These are phyloP conservation scores for Penicillium brasilianum DNA, from an alignment of 2,329 filamentous ascomycete genomes.

Conservation along the genomic window DNA sequence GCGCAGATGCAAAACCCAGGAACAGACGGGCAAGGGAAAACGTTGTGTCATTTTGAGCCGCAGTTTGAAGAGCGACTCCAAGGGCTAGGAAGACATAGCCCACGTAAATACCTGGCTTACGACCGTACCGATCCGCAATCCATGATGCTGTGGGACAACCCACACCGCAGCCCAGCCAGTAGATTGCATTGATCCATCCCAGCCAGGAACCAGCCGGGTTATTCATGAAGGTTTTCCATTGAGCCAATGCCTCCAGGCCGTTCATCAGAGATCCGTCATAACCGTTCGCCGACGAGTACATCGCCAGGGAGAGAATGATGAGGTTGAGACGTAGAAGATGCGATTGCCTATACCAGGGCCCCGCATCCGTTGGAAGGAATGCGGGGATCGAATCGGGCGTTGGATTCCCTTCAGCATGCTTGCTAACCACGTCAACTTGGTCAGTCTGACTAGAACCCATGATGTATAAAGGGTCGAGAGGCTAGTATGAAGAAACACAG, in stretches of 20 bases:
- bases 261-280: conserved; percentile 31
- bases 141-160: conserved; percentile 37
- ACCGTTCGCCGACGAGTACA: conserved; percentile 5
- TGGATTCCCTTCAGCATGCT: background rate
- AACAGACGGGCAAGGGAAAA: conserved; percentile 47
- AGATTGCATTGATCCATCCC: conserved; percentile 39
- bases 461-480: background rate
- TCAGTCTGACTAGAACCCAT: background rate
- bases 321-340: background rate
- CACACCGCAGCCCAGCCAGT: conserved; percentile 37
- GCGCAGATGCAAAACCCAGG: conserved; percentile 43
- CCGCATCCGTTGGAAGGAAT: background rate
- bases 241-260: conserved; percentile 39
- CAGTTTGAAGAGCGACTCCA: conserved; percentile 37
- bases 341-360: background rate
- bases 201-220: conserved; percentile 35
- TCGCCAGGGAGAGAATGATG: background rate
- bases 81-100: conserved; percentile 42
- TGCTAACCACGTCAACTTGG: background rate
- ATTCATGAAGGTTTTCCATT: conserved; percentile 41
- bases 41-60: conserved; percentile 29
- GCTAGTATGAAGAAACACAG: too few relatives aligned
- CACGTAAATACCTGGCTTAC: conserved; percentile 38
- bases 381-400: background rate
- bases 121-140: conserved; percentile 43